Evolutionary conservation across 2,329 filamentous ascomycete species (phyloP).

Genomic region (Trichoderma guizhouense): DNA sequence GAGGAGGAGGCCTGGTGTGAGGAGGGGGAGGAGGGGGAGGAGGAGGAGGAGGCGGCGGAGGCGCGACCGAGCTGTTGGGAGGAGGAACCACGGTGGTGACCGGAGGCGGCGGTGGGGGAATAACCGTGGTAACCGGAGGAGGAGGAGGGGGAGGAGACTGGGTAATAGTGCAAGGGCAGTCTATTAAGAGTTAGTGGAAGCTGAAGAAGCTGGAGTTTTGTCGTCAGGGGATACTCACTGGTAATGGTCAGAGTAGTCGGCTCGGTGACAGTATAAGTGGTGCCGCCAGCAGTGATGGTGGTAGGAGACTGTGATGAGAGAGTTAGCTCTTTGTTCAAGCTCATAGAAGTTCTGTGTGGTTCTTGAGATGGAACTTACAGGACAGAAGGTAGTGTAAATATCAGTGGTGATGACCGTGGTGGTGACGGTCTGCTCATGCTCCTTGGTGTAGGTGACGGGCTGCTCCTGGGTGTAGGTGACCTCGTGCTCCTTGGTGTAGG

Average conservation of each 20-base stretch:
- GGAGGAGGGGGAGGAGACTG: constrained; percentile 22
- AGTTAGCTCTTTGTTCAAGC: not conserved
- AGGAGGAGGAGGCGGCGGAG: not conserved
- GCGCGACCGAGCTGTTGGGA: not conserved
- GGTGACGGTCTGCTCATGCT: not conserved
- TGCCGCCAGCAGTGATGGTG: constrained; percentile 39
- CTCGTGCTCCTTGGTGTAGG: not conserved
- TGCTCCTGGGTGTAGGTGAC: not conserved
- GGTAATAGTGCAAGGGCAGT: constrained; percentile 47
- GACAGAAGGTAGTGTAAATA: constrained; percentile 41
- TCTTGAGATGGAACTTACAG: constrained; percentile 32
- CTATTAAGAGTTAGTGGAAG: constrained; percentile 32
- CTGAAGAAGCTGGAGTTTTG: not conserved
- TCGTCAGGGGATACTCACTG: constrained; percentile 33
- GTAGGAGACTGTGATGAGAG: constrained; percentile 24
- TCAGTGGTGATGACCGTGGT: constrained; percentile 37
- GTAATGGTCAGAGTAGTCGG: constrained; percentile 44
- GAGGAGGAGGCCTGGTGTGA: no score
- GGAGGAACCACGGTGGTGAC: constrained; percentile 3
- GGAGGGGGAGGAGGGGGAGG: constrained; percentile 17
- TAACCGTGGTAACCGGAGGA: constrained; percentile 4
- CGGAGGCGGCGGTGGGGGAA: constrained; percentile 15
- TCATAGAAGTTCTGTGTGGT: not conserved
- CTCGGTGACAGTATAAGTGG: constrained; percentile 44
- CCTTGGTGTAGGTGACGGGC: not conserved